Evolutionary conservation across 2,329 filamentous ascomycete genomes (phyloP).

Genomic region (Trichoderma guizhouense): DNA sequence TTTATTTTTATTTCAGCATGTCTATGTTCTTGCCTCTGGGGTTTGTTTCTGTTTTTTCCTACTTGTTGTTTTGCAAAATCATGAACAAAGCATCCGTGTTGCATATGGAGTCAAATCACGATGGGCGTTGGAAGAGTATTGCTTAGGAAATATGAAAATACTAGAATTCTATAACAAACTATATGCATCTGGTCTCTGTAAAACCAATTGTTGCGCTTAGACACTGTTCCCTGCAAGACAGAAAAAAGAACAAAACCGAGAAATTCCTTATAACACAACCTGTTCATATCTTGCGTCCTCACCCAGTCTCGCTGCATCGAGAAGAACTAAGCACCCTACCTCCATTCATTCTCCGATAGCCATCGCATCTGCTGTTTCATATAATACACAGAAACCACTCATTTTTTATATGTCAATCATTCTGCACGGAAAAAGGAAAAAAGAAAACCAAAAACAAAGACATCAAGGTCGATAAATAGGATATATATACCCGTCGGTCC

Average conservation of each 20-base stretch:
- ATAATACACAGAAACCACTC: not conserved
- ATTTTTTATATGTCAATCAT: not conserved
- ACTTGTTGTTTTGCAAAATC: not conserved
- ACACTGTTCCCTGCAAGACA: not conserved
- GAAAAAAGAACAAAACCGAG: not conserved
- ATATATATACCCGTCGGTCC: not conserved
- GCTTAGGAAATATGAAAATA: not conserved
- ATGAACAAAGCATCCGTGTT: not conserved
- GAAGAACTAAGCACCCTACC: not conserved
- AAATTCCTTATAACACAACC: not conserved
- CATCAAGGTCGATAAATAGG: slow-evolving; percentile 1
- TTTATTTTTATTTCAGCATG: not conserved
- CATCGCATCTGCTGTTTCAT: not conserved
- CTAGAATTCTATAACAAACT: not conserved
- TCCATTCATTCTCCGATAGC: not conserved
- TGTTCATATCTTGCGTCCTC: not conserved
- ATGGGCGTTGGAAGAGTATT: slow-evolving; percentile 1
- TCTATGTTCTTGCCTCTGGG: not conserved
- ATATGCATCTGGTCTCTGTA: not conserved
- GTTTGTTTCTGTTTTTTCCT: not conserved
- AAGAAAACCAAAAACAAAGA: not conserved
- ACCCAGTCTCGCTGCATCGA: not conserved
- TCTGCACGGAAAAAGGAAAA: not conserved
- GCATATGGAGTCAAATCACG: not conserved
- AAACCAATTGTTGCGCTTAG: not conserved